These are phyloP conservation scores for Hemileia vastatrix DNA, from an alignment of 1,284 basidiomycete genomes.

Conservation along the genomic window DNA sequence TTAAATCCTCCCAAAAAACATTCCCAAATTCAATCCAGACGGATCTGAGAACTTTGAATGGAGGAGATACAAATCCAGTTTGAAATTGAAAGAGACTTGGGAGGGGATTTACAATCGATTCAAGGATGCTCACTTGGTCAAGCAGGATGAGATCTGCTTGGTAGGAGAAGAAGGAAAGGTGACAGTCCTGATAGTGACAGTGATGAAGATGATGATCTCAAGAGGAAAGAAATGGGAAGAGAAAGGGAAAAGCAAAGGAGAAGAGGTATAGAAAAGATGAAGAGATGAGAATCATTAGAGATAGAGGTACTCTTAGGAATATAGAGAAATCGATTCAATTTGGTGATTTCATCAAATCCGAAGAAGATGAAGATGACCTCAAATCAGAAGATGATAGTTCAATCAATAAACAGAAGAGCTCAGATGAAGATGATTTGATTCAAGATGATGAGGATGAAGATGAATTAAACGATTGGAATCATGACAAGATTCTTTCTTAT, in stretches of 20 bases:
- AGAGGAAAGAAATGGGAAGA: background rate
- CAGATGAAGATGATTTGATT: constrained; percentile 5
- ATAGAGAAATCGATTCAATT: constrained; percentile 31
- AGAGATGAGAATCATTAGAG: constrained; percentile 32
- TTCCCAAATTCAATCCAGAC: constrained; percentile 29
- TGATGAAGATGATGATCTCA: background rate
- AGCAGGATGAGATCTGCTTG: constrained; percentile 37
- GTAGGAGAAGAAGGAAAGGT: background rate
- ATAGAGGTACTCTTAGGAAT: constrained; percentile 33
- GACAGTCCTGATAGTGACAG: background rate
- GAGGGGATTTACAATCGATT: constrained; percentile 39
- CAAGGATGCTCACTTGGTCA: constrained; percentile 37
- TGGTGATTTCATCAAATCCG: constrained; percentile 36
- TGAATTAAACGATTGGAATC: background rate
- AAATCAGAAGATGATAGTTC: constrained; percentile 22
- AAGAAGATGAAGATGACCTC: constrained; percentile 32
- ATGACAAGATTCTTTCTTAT: background rate
- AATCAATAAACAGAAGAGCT: constrained; percentile 18
- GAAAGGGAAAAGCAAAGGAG: background rate
- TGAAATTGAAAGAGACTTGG: constrained; percentile 38
- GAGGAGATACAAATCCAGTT: constrained; percentile 33
- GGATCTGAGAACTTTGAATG: constrained; percentile 36
- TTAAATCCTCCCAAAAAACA: background rate
- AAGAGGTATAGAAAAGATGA: constrained; percentile 12
- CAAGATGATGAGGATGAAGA: background rate